Evolutionary conservation across 1,284 basidiomycete species (phyloP), one percentile per base, ranked within the genome.

Genomic region (Sphaerobolus stellatus): DNA sequence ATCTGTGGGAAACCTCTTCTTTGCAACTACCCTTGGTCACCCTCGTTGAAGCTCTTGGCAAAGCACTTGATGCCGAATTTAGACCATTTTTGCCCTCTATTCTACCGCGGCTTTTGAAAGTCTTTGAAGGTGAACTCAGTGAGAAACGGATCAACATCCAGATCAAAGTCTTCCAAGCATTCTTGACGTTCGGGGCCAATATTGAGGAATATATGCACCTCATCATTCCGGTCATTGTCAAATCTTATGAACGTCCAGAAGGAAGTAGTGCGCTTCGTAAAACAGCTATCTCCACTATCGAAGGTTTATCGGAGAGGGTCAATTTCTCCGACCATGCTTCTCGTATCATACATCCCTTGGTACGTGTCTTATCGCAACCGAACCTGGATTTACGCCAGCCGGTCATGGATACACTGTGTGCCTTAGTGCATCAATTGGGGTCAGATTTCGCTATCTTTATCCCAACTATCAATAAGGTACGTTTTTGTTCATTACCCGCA

Each of bases 261-360:
- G 88, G 84, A 1, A 81, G 88, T 2, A 80, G 83, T 1, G 74
- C 83, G 28, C 75, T 99, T 45, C 86, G 96, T 41, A 94, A 92
- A 70, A 84, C 88, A 45, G 95, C 96, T 0, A 90, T 99, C 47
- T 84, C 91, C 59, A 96, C 94, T 0, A 91, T 98, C 18, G 94
- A 94, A 43, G 90, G 92, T 28, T 75, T 99, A 18, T 94, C 94
- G 14, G 83, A 89, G 60, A 86, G 96, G 60, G 94, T 99, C 64
- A 98, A 99, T 73, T 98, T 99, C 68, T 95, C 92, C n/a, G 97
- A 99, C 66, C 95, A 99, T 65, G 94, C 96, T 7, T 97, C 94
- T 18, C 84, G 96, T 45, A 98, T 99, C 64, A 92, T 99, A 24
- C 97, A 98, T 66, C 96, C 97, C 2, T 79, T 99, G 14, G 89